Evolutionary conservation across 108 stramenopile genomes (phyloP).

Genomic region (Fistulifera solaris): DNA sequence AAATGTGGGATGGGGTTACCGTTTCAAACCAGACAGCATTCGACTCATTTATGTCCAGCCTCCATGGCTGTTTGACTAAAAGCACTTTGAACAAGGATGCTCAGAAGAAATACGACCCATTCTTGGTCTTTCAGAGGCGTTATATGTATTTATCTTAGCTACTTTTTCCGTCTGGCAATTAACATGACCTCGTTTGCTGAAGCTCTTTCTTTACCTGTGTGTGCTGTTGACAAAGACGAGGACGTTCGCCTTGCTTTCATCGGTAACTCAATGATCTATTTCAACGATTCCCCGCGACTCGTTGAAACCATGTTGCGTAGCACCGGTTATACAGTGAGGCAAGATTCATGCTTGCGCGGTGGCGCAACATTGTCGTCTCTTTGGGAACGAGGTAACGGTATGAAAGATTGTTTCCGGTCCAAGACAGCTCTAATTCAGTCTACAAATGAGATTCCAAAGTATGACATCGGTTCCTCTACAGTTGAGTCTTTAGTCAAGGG

Average conservation of each 20-base stretch:
- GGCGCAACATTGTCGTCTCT: conserved; percentile 39
- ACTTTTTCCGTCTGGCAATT: too few species aligned
- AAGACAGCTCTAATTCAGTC: not conserved
- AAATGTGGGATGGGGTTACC: too few species aligned
- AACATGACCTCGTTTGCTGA: too few species aligned
- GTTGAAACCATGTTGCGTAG: conserved; percentile 30
- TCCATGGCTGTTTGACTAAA: too few species aligned
- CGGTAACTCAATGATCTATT: conserved; percentile 73
- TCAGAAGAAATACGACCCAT: too few species aligned
- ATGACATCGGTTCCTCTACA: conserved; percentile 61
- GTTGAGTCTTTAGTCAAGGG: conserved; percentile 31
- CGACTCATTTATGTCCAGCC: too few species aligned
- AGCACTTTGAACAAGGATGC: too few species aligned
- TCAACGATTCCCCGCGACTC: conserved; percentile 64
- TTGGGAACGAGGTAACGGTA: conserved; percentile 55
- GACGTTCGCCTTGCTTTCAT: conserved; percentile 27
- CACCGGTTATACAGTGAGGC: conserved; percentile 9
- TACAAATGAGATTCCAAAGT: conserved; percentile 17
- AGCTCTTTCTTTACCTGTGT: too few species aligned
- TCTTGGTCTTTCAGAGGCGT: too few species aligned
- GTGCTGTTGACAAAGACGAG: too few species aligned
- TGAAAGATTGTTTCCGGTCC: conserved; percentile 39
- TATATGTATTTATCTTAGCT: too few species aligned
- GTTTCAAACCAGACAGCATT: too few species aligned
- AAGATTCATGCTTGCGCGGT: conserved; percentile 60